These are phyloP conservation scores for Mycena galopus DNA, from an alignment of 768 basidiomycete genomes.

Conservation along the genomic window DNA sequence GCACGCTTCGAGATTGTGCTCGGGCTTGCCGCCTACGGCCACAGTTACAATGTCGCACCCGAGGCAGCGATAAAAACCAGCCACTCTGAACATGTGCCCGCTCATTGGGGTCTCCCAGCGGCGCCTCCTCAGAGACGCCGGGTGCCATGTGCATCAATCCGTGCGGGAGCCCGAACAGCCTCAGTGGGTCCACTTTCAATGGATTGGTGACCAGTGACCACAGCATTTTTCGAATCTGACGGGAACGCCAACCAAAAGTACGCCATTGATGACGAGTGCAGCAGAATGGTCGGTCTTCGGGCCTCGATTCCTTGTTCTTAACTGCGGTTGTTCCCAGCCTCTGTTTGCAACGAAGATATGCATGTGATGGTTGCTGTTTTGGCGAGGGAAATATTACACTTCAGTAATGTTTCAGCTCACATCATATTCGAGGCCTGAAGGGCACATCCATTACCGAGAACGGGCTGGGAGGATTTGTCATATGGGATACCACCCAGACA, in stretches of 20 bases:
- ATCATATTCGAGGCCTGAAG: slow-evolving; percentile 53
- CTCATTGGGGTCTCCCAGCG: slow-evolving; percentile 51
- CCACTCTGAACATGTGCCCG: slow-evolving; percentile 60
- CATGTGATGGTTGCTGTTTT: slow-evolving; percentile 76
- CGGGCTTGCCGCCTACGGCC: slow-evolving; percentile 88
- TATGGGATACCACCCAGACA: slow-evolving; percentile 82
- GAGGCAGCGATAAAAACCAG: slow-evolving; percentile 51
- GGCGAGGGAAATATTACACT: slow-evolving; percentile 28
- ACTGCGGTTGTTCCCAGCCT: slow-evolving; percentile 59
- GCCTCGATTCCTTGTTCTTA: background rate
- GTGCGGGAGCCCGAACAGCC: slow-evolving; percentile 66
- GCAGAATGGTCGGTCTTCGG: slow-evolving; percentile 64
- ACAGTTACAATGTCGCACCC: slow-evolving; percentile 67
- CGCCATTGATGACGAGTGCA: slow-evolving; percentile 74
- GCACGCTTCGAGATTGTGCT: slow-evolving; percentile 67
- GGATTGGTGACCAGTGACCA: slow-evolving; percentile 65
- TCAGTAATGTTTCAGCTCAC: background rate
- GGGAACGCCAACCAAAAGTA: slow-evolving; percentile 61
- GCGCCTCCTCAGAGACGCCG: slow-evolving; percentile 70
- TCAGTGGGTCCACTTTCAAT: slow-evolving; percentile 75
- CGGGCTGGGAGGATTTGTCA: slow-evolving; percentile 72
- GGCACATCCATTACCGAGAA: slow-evolving; percentile 67
- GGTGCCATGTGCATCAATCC: slow-evolving; percentile 55
- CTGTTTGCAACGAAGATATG: slow-evolving; percentile 67
- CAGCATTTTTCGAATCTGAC: slow-evolving; percentile 64